These are phyloP conservation scores for Fagopyrum homotropicum DNA, from an alignment of 148 eudicot genomes.

Conservation along the genomic window DNA sequence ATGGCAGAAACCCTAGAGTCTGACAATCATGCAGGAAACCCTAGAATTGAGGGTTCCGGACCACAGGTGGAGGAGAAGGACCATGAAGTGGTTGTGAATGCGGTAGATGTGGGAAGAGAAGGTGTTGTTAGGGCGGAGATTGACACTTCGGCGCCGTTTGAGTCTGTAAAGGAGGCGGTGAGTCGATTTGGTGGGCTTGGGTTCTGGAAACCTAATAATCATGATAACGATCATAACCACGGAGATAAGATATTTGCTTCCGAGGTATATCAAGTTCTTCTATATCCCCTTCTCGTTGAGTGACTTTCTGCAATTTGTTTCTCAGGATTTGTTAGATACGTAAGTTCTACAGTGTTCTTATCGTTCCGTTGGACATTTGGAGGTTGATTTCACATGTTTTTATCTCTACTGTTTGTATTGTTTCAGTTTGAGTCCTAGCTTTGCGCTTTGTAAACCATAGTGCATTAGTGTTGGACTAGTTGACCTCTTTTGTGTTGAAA, in stretches of 20 bases:
- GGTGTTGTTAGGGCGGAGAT: conserved; percentile 47
- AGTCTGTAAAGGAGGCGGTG: conserved; percentile 88
- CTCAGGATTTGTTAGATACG: neutral
- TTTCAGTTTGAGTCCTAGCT: neutral
- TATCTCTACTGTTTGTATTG: neutral
- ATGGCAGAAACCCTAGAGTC: conserved; percentile 16
- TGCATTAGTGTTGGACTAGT: neutral
- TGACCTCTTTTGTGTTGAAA: neutral
- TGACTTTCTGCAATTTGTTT: neutral
- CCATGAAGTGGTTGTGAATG: conserved; percentile 3
- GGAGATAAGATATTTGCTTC: neutral
- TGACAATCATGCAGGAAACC: neutral
- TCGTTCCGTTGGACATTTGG: neutral
- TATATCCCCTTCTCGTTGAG: neutral
- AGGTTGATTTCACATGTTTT: neutral
- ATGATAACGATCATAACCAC: conserved; percentile 6
- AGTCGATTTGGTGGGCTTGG: conserved; percentile 81
- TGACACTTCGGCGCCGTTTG: conserved; percentile 92
- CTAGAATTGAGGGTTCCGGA: neutral
- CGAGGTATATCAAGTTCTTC: conserved; percentile 3
- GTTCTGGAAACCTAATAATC: conserved; percentile 57
- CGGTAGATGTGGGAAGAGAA: neutral
- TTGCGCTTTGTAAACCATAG: neutral
- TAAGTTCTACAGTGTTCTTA: neutral
- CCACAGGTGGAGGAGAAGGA: conserved; percentile 13